Conservation (phyloP, 2,329 filamentous ascomycete species). For the Exophiala aquamarina region DNA sequence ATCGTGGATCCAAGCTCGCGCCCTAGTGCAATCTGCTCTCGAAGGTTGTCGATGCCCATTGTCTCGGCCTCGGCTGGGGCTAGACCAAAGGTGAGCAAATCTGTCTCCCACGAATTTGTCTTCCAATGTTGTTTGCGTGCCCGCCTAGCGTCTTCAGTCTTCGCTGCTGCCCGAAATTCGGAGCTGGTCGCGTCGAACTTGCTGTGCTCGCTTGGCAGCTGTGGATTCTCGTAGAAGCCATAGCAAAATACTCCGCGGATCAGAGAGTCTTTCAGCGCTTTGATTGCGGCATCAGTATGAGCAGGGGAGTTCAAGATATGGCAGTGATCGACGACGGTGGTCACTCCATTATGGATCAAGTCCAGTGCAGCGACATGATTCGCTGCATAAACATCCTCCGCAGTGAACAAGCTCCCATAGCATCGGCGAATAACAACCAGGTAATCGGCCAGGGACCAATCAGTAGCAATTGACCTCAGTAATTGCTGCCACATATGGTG, state of each 20-base stretch:
- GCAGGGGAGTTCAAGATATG: constrained; percentile 30
- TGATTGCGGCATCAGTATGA: constrained; percentile 29
- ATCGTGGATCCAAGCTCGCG: neutral
- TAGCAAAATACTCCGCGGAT: constrained; percentile 34
- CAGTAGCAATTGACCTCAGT: constrained; percentile 40
- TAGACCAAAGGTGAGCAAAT: constrained; percentile 5
- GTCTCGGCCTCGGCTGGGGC: constrained; percentile 2
- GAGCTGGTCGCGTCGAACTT: too few relatives aligned
- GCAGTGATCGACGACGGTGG: constrained; percentile 32
- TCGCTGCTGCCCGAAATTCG: too few relatives aligned
- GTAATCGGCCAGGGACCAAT: constrained; percentile 45
- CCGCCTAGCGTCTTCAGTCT: neutral
- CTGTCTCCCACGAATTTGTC: neutral
- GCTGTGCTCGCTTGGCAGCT: neutral
- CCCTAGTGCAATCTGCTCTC: constrained; percentile 3
- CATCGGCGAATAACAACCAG: constrained; percentile 10
- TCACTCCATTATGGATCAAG: constrained; percentile 11
- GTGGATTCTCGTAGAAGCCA: constrained; percentile 9
- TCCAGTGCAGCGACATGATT: constrained; percentile 11
- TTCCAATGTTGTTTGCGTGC: constrained; percentile 1
- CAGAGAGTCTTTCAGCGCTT: constrained; percentile 28
- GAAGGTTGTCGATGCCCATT: neutral
- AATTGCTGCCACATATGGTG: constrained; percentile 49
- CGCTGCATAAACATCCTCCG: constrained; percentile 41
- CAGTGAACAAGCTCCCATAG: constrained; percentile 29